A percentile compares a stretch with the other conserved stretches of the same genome.
These are phyloP conservation scores for Chytridium lagenaria DNA, from an alignment of 371 early-diverging fungal genomes.

Conservation along the genomic window DNA sequence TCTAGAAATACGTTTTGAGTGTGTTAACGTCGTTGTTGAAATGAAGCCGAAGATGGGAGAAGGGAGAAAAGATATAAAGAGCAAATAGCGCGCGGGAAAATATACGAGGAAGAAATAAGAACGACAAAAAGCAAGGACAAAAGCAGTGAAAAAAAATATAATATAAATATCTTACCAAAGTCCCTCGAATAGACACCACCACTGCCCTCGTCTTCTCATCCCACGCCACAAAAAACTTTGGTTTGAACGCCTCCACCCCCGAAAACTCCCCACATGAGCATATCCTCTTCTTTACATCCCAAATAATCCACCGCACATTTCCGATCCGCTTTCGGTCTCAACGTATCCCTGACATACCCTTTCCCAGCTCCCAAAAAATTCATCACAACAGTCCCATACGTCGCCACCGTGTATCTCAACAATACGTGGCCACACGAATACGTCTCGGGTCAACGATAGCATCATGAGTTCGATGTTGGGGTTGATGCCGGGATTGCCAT, in stretches of 20 bases:
- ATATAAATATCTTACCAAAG: constrained; percentile 17
- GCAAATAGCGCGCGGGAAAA: no score
- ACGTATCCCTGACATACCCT: constrained; percentile 32
- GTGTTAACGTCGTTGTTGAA: no score
- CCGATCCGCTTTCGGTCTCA: constrained; percentile 32
- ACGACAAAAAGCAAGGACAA: no score
- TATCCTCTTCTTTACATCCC: constrained; percentile 32
- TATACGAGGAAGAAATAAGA: no score
- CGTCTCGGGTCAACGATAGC: constrained; percentile 34
- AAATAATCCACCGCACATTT: constrained; percentile 41
- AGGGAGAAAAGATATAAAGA: no score
- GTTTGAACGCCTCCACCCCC: constrained; percentile 36
- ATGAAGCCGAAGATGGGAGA: no score
- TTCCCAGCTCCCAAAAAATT: constrained; percentile 41
- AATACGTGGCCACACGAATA: constrained; percentile 37
- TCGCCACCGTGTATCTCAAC: constrained; percentile 35
- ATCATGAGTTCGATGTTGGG: constrained; percentile 22
- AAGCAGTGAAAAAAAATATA: background rate
- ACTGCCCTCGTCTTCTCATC: constrained; percentile 39
- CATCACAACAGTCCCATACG: constrained; percentile 34
- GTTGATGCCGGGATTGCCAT: constrained; percentile 18
- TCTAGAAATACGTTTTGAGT: no score
- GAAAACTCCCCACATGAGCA: constrained; percentile 37
- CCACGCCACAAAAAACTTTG: constrained; percentile 35
- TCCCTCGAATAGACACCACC: constrained; percentile 43